Conservation (phyloP, 1,284 basidiomycete species). For the Naganishia liquefaciens region DNA sequence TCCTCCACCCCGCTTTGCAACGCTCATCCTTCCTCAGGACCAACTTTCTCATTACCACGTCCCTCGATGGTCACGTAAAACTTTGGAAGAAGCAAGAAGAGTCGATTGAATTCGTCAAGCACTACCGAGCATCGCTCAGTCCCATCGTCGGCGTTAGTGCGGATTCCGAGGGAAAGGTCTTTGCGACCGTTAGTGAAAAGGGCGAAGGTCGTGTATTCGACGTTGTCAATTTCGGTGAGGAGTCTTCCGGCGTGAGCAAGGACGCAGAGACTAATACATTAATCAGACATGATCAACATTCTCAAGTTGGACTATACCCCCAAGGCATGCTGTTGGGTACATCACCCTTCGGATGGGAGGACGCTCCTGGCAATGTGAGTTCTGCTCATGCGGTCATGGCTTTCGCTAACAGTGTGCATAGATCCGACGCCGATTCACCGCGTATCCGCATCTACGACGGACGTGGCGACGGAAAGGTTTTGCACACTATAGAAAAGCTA, state of each 20-base stretch:
- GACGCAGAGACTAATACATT: conserved; percentile 1
- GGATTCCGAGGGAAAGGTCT: conserved; percentile 89
- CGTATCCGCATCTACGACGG: conserved; percentile 89
- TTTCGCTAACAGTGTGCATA: conserved; percentile 45
- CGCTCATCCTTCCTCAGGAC: conserved; percentile 60
- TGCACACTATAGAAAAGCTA: conserved; percentile 71
- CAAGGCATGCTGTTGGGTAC: conserved; percentile 89
- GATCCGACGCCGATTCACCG: conserved; percentile 74
- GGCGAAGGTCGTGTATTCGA: conserved; percentile 92
- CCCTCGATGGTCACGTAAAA: conserved; percentile 92
- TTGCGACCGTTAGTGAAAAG: conserved; percentile 83
- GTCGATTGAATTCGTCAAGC: conserved; percentile 91
- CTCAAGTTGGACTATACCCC: conserved; percentile 83
- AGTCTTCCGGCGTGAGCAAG: conserved; percentile 21
- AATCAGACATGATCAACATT: conserved; percentile 98
- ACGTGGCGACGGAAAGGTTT: conserved; percentile 74
- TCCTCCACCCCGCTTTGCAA: neutral
- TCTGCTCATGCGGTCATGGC: neutral
- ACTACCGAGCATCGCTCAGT: conserved; percentile 85
- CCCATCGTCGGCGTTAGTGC: conserved; percentile 77
- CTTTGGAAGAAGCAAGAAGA: conserved; percentile 97
- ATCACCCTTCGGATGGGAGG: conserved; percentile 80
- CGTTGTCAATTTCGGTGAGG: conserved; percentile 91
- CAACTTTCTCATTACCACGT: conserved; percentile 90
- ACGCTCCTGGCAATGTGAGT: conserved; percentile 82